Base-by-base conservation (phyloP, 495 filamentous ascomycete genomes). In the Poronia punctata region DNA sequence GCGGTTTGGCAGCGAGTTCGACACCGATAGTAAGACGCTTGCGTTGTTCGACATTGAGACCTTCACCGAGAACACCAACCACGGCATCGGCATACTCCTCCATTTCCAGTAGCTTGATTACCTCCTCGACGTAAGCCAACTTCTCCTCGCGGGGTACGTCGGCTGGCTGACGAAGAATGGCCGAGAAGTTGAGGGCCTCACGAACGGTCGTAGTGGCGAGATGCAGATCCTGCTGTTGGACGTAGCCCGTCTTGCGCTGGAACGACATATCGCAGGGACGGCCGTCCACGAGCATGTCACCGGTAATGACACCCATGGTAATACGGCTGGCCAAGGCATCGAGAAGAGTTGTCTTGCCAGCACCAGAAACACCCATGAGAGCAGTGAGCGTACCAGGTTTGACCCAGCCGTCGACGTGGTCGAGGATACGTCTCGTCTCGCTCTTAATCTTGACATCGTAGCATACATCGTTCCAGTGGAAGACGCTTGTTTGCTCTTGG, bases 161-260 rank as follows among this genome's bases (percentile, higher is more conserved):
- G 12, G 75, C 78, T 4, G 89, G 86, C 53, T 95, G 90, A 32
- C 89, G 83, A 11, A 95, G 76, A 24, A 88, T 61, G 27, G 89
- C 89, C 39, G 79, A 84, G 61, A 96, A 96, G 29, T 74, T 69
- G 10, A 96, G 70, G 20, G 88, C 86, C 57, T 86, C 89, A 29
- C 88, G 78, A 25, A 95, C 88, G 4, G 90, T 97, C 1, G 81
- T 78, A 0, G 87, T 93, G 24, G 82, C 71, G 17, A 93, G 72
- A 60, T 95, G 89, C 7, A 97, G 74, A 76, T 97, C 90, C 62
- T 94, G 88, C 59, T 97, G 90, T 53, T 97, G 87, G 14, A 92
- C 90, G 51, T 95, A 97, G 18, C 89, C 89, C 3, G 88, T 95
- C 67, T 92, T 92, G 23, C 88, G 82, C 55, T 92, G 87, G 72